Conservation (phyloP, 148 eudicot genomes). For the Silene conica region DNA sequence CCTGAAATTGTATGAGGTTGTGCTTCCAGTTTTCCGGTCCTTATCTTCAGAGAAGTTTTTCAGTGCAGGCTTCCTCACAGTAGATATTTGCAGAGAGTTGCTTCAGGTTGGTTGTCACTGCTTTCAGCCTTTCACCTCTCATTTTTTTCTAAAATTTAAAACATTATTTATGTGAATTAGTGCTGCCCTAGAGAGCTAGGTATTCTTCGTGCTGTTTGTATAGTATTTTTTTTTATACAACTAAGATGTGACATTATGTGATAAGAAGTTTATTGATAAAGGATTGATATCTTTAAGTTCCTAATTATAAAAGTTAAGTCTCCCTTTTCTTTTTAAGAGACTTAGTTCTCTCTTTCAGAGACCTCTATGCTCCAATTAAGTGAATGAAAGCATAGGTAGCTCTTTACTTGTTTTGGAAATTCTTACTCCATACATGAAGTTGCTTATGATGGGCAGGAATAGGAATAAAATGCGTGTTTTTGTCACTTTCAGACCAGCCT, state of each 20-base stretch:
- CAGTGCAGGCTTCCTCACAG: constrained; percentile 53
- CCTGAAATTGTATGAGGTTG: constrained; percentile 54
- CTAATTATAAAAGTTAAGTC: not conserved
- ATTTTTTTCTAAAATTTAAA: not conserved
- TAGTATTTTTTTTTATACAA: not conserved
- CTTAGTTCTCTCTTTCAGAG: not conserved
- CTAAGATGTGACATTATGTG: constrained; percentile 5
- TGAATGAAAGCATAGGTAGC: not conserved
- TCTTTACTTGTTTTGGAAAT: not conserved
- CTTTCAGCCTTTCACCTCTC: not conserved
- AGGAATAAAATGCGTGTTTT: not conserved
- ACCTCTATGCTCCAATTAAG: too few relatives aligned
- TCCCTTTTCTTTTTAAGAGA: not conserved
- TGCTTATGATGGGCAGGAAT: not conserved
- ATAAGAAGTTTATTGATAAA: not conserved
- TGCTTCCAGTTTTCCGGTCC: constrained; percentile 70
- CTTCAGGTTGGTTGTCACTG: constrained; percentile 57
- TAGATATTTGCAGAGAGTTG: constrained; percentile 67
- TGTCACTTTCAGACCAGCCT: not conserved
- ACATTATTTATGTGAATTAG: not conserved
- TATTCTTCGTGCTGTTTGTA: not conserved
- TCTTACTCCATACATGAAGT: not conserved
- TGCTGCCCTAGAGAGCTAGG: not conserved
- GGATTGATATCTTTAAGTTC: not conserved
- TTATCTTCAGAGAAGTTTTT: constrained; percentile 67